Evolutionary conservation across 495 filamentous ascomycete genomes (phyloP).

Genomic region (Hyaloscypha variabilis): DNA sequence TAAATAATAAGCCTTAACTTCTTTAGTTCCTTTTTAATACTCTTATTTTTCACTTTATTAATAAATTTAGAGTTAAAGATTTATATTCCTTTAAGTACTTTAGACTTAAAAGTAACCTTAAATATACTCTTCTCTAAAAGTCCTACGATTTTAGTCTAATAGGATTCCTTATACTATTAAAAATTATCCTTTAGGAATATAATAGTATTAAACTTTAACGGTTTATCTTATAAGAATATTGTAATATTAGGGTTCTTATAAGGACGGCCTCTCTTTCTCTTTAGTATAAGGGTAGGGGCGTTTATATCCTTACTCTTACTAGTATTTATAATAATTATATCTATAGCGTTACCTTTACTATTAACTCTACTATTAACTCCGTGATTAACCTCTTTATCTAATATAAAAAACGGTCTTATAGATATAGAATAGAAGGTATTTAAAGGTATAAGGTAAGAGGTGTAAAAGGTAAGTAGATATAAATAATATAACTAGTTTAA

Average conservation of each 20-base stretch:
- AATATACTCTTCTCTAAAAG: not conserved
- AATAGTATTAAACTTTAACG: too few species aligned
- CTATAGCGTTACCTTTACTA: not conserved
- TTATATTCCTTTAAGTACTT: not conserved
- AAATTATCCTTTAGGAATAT: not conserved
- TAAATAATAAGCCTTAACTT: slow-evolving; percentile 1
- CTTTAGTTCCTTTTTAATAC: not conserved
- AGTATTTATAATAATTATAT: not conserved
- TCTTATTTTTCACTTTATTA: not conserved
- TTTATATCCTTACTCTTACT: not conserved
- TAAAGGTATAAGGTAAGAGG: too few species aligned
- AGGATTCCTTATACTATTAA: too few species aligned
- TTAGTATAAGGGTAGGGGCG: not conserved
- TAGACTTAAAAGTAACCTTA: not conserved
- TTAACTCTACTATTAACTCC: too few species aligned
- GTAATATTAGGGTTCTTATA: not conserved
- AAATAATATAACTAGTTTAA: too few species aligned
- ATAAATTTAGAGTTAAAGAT: slow-evolving; percentile 1
- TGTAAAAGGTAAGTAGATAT: too few species aligned
- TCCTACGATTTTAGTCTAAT: not conserved
- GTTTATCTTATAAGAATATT: not conserved
- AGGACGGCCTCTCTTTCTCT: not conserved
- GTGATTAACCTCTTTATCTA: too few species aligned
- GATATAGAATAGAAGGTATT: too few species aligned
- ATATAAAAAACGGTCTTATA: too few species aligned